phyloP scores from a whole-genome alignment of 345 rosid species.

The Salix suchowensis region DNA sequence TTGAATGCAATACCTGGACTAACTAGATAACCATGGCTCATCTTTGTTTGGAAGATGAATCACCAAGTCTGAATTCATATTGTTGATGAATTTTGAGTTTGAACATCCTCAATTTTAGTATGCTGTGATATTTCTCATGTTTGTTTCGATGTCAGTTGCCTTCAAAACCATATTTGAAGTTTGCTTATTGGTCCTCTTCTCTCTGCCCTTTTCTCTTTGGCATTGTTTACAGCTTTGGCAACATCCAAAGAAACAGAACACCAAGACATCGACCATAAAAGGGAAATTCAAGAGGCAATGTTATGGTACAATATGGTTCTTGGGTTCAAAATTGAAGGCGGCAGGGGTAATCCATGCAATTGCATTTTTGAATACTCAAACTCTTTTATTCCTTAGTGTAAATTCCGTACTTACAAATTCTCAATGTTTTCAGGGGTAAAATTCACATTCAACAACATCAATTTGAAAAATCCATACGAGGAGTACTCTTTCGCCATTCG shows the following conservation, averaged over 20 bases:
- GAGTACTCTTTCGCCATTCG: conserved; percentile 61
- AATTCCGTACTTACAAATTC: conserved; percentile 8
- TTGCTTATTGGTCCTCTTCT: neutral
- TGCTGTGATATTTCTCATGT: neutral
- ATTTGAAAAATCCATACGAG: conserved; percentile 39
- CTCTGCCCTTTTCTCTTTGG: conserved; percentile 7
- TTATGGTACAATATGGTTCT: conserved; percentile 79
- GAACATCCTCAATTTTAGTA: neutral
- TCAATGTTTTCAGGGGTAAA: conserved; percentile 58
- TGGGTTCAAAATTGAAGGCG: conserved; percentile 76
- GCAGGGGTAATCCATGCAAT: conserved; percentile 52
- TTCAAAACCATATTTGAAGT: neutral
- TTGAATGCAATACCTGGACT: neutral
- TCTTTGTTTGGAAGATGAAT: neutral
- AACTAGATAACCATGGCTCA: neutral
- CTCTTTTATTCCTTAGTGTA: neutral
- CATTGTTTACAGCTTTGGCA: conserved; percentile 36
- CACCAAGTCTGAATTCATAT: neutral
- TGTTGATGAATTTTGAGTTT: neutral
- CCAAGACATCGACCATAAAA: conserved; percentile 36
- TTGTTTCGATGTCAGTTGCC: neutral
- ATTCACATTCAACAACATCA: conserved; percentile 62
- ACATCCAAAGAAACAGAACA: conserved; percentile 39
- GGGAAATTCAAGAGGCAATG: conserved; percentile 58
- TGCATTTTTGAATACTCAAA: neutral